phyloP scores from a whole-genome alignment of 805 yeast genomes.

The Tetrapisispora phaffii region DNA sequence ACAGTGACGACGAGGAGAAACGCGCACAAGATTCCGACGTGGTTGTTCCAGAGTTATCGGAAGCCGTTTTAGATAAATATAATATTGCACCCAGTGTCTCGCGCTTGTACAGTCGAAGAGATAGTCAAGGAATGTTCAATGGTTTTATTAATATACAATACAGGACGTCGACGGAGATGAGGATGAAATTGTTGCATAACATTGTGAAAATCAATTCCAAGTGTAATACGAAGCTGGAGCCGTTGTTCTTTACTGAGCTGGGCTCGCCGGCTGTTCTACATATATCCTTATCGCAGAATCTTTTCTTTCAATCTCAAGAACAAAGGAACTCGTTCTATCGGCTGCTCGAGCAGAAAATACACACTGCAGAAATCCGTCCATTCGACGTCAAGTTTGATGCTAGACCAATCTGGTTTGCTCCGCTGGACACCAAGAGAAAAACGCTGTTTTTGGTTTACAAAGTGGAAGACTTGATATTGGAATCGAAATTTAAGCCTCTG shows the following conservation, averaged over 20 bases:
- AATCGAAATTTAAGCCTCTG: neutral
- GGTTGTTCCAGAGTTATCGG: conserved; percentile 13
- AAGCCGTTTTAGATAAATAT: conserved; percentile 16
- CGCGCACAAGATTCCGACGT: neutral
- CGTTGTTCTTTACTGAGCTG: conserved; percentile 16
- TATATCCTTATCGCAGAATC: conserved; percentile 15
- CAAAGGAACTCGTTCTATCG: conserved; percentile 7
- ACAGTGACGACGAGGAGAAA: conserved; percentile 6
- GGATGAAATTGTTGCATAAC: conserved; percentile 6
- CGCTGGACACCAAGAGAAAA: neutral
- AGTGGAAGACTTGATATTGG: neutral
- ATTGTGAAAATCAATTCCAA: conserved; percentile 4
- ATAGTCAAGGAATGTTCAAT: neutral
- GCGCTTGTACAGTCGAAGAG: neutral
- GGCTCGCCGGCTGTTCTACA: conserved; percentile 25
- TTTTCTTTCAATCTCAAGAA: neutral
- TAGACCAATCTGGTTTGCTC: neutral
- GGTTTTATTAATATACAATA: conserved; percentile 21
- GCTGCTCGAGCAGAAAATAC: neutral
- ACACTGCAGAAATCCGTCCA: neutral
- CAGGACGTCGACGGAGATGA: conserved; percentile 14
- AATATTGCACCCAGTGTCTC: conserved; percentile 8
- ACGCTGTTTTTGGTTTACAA: neutral
- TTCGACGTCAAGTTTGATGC: neutral
- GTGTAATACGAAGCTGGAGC: conserved; percentile 4